phyloP scores from a whole-genome alignment of 352 stramenopile species.

The Saprolegnia diclina region DNA sequence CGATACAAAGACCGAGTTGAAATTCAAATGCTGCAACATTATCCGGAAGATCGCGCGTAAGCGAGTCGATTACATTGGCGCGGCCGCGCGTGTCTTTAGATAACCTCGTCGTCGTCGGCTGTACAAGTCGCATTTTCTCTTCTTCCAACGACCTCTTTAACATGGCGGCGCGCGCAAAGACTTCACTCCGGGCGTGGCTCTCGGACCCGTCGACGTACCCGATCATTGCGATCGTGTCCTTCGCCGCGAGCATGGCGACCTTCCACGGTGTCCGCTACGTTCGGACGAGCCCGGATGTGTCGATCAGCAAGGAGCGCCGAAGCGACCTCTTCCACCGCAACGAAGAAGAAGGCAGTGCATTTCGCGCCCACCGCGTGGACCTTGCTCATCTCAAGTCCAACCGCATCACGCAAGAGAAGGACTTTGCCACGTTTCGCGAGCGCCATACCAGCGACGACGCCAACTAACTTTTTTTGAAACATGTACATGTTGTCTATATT shows the following conservation, averaged over 20 bases:
- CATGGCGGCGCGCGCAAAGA: conserved; percentile 17
- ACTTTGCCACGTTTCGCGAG: not conserved
- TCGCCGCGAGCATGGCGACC: conserved; percentile 12
- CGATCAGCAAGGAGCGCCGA: conserved; percentile 16
- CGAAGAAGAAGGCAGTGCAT: conserved; percentile 14
- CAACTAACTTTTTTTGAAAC: not conserved
- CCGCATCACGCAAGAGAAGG: conserved; percentile 7
- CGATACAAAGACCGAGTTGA: conserved; percentile 2
- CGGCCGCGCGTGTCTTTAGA: not conserved
- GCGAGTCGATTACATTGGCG: not conserved
- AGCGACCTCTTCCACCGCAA: conserved; percentile 5
- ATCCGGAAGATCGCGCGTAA: conserved; percentile 7
- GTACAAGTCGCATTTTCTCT: not conserved
- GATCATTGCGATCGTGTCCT: conserved; percentile 20
- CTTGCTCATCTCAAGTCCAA: not conserved
- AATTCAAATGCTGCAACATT: not conserved
- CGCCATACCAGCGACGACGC: not conserved
- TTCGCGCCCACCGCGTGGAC: conserved; percentile 8
- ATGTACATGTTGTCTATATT: not conserved
- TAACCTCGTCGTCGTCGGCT: not conserved
- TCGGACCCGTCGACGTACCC: conserved; percentile 24
- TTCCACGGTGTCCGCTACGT: conserved; percentile 14
- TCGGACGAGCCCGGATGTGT: conserved; percentile 10
- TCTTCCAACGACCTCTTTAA: not conserved
- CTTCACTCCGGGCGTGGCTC: conserved; percentile 23